Percentiles rank a stretch among this genome's conserved stretches.
phyloP scores from a whole-genome alignment of 176 grass and related monocot species.

The Oryza glumipatula region DNA sequence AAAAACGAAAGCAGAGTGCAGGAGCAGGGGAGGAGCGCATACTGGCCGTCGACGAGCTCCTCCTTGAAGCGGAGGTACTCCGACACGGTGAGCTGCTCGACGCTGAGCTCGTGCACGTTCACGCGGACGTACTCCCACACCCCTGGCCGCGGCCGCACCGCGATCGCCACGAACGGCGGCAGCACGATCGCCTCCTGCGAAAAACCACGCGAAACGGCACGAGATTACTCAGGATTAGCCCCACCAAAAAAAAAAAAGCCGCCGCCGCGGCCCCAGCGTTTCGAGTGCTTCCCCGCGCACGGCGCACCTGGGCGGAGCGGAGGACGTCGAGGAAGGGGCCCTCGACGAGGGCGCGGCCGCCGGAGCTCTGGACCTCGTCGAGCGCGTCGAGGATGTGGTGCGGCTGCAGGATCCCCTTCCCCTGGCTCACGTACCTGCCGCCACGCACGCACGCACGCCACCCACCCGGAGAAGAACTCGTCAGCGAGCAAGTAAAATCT shows the following conservation, averaged over 20 bases:
- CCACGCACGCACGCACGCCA: neutral
- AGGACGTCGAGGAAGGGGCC: constrained; percentile 92
- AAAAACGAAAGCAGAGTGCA: neutral
- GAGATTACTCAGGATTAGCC: neutral
- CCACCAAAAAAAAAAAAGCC: neutral
- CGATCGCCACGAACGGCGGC: constrained; percentile 96
- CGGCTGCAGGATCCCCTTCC: constrained; percentile 92
- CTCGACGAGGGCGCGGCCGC: constrained; percentile 59
- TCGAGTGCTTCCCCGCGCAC: neutral
- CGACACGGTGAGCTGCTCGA: constrained; percentile 79
- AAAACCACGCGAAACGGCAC: neutral
- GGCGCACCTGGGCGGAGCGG: constrained; percentile 70
- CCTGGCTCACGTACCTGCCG: constrained; percentile 78
- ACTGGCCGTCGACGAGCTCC: constrained; percentile 82
- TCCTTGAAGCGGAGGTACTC: constrained; percentile 95
- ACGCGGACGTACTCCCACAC: constrained; percentile 95
- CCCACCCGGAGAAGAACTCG: neutral
- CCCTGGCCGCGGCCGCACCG: constrained; percentile 87
- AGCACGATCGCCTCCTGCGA: constrained; percentile 92
- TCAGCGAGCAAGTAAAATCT: neutral
- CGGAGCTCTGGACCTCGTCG: constrained; percentile 64
- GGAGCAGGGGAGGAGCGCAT: constrained; percentile 21
- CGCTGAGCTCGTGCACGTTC: constrained; percentile 92
- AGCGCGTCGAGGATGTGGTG: constrained; percentile 89
- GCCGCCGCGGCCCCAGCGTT: neutral